These are phyloP conservation scores for Saccharomycopsis sp. DNA, from an alignment of 805 yeast genomes.

Conservation along the genomic window DNA sequence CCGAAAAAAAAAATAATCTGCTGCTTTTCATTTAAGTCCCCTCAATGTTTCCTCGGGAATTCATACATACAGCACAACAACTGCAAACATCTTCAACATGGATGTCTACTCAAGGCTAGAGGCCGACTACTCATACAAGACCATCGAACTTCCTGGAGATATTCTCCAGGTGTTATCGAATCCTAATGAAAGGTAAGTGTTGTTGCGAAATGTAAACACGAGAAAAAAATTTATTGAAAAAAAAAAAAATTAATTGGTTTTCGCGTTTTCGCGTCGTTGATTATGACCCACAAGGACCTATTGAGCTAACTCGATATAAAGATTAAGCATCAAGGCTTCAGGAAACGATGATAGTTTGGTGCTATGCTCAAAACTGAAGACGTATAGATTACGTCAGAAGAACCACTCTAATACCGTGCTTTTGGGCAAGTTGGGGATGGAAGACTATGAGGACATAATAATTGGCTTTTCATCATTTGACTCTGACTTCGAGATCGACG, in stretches of 20 bases:
- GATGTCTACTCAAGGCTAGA: constrained; percentile 14
- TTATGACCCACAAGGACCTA: too few species aligned
- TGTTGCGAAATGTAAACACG: not conserved
- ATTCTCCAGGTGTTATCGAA: constrained; percentile 14
- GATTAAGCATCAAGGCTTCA: constrained; percentile 30
- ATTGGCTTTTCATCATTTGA: constrained; percentile 32
- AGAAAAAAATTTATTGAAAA: not conserved
- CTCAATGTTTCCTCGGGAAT: too few species aligned
- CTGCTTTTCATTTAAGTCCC: too few species aligned
- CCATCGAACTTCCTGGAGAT: constrained; percentile 15
- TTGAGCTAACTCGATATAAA: not conserved
- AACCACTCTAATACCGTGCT: constrained; percentile 85
- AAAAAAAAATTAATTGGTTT: not conserved
- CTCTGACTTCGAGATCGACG: constrained; percentile 34
- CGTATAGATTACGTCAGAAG: constrained; percentile 67
- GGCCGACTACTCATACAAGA: constrained; percentile 8
- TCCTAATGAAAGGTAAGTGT: constrained; percentile 6
- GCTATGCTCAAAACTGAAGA: constrained; percentile 49
- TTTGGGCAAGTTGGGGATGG: constrained; percentile 34
- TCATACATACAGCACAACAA: not conserved
- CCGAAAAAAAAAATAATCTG: too few species aligned
- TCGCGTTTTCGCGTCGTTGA: not conserved
- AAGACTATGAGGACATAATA: constrained; percentile 23
- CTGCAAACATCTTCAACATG: constrained; percentile 1
- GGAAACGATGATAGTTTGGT: constrained; percentile 38